Base-by-base conservation (phyloP, 352 stramenopile species). In the Phytopythium chamaehyphon region DNA sequence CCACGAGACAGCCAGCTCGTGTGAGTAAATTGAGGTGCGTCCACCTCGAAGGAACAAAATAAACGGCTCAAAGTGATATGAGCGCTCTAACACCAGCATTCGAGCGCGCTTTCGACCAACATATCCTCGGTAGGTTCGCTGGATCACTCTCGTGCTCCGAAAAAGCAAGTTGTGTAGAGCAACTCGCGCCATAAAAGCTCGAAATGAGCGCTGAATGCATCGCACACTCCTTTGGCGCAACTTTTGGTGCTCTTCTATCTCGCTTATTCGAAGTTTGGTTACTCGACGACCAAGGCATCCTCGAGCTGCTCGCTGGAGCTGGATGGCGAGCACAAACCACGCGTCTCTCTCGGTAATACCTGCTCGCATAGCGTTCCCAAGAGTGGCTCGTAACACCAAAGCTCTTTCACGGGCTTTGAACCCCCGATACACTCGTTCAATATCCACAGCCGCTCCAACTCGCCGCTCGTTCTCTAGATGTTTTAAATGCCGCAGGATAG, bases 111-210 rank as follows among this genome's bases (percentile, higher is more conserved):
- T 31, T 1, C 82, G 79, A 5, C 75, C 79, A 0, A 51, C 10
- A 47, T 71, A 75, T 1, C 79, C 82, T 26, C 82, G 77, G 46
- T 66, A 80, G 2, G 83, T 43, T 11, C 71, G 64, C 51, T 93
- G 79, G 11, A 93, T 22, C n/a, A 69, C 53, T 0, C 53, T 73
- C 3, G 77, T 64, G 18, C 72, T 65, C 1, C 61, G 47, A 39
- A 67, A 72, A 22, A 84, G 40, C 37, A 76, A 67, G 2, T 56
- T 59, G 0, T 35, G 37, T 1, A 90, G 58, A 9, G 67, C 51
- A 2, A 89, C 64, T 8, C 71, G 65, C 4, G 71, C 73, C 15
- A 83, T 47, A 48, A 89, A 65, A 6, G 76, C 77, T 24, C 82
- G 75, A 26, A 70, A 81, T 16, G 57, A 53, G 44, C 65, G 51